A percentile compares a stretch with the other conserved stretches of the same genome.
phyloP scores from a whole-genome alignment of 192 early-diverging fungal genomes.

The Spinellus fusiger region DNA sequence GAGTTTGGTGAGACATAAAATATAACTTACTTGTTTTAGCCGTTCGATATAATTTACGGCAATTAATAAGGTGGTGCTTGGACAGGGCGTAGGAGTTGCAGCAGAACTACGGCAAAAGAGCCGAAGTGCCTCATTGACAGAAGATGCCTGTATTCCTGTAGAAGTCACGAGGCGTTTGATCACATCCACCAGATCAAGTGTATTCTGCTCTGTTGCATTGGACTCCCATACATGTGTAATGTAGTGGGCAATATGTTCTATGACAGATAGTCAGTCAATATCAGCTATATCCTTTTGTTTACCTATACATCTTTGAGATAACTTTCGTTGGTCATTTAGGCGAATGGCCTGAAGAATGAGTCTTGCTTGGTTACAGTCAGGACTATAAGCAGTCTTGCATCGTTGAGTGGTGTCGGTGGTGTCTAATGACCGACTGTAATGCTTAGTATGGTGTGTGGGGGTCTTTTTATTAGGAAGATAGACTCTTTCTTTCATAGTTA shows the following conservation, averaged over 20 bases:
- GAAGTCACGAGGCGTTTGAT: slow-evolving; percentile 19
- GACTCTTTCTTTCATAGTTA: no score
- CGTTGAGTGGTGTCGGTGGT: neutral
- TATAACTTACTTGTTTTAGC: slow-evolving; percentile 26
- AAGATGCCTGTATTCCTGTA: slow-evolving; percentile 4
- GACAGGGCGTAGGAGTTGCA: slow-evolving; percentile 26
- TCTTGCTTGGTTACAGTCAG: slow-evolving; percentile 1
- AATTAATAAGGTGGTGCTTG: slow-evolving; percentile 39
- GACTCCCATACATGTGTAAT: slow-evolving; percentile 16
- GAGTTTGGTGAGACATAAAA: neutral
- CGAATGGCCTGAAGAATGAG: slow-evolving; percentile 6
- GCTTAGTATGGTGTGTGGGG: no score
- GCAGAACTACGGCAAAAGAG: slow-evolving; percentile 13
- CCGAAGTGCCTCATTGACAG: slow-evolving; percentile 15
- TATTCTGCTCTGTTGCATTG: neutral
- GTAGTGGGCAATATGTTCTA: slow-evolving; percentile 18
- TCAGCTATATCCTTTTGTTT: no score
- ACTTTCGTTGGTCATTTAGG: neutral
- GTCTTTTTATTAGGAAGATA: no score
- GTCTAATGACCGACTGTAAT: no score
- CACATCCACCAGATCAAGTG: slow-evolving; percentile 3
- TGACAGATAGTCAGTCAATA: neutral
- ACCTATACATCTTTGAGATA: slow-evolving; percentile 6
- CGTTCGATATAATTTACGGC: slow-evolving; percentile 43
- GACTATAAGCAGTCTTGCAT: neutral